A percentile compares a stretch with the other conserved stretches of the same genome.
Evolutionary conservation across 345 rosid genomes (phyloP).

Genomic region (Eutrema yunnanense): DNA sequence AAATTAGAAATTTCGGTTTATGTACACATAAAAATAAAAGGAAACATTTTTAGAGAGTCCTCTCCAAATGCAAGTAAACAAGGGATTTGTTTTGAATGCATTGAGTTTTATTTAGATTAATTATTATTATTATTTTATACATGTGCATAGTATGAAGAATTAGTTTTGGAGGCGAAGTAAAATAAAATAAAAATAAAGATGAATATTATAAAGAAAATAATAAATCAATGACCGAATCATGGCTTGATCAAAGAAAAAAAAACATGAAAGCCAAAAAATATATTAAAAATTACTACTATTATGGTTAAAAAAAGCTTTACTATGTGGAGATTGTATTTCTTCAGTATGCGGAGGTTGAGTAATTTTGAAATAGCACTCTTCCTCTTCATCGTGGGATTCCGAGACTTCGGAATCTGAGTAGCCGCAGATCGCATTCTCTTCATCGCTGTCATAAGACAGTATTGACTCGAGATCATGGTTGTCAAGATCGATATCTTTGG

Average conservation of each 20-base stretch:
- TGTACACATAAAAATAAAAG: too few species aligned
- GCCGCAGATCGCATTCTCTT: too few species aligned
- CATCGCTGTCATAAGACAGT: too few species aligned
- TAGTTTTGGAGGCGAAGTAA: not conserved
- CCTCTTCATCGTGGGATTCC: too few species aligned
- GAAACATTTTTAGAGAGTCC: not conserved
- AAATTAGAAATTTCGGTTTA: not conserved
- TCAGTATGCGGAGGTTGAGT: too few species aligned
- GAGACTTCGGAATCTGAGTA: too few species aligned
- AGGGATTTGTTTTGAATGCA: not conserved
- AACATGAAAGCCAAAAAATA: not conserved
- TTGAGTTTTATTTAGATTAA: not conserved
- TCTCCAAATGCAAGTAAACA: not conserved
- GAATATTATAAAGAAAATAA: not conserved
- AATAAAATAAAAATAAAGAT: not conserved
- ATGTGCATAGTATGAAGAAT: not conserved
- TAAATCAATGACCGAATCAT: not conserved
- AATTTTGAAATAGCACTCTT: too few species aligned
- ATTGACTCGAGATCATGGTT: too few species aligned
- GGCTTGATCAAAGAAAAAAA: not conserved
- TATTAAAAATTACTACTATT: not conserved
- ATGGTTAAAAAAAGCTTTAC: not conserved
- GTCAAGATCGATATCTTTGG: too few species aligned
- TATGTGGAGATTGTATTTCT: too few species aligned
- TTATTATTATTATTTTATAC: not conserved